Evolutionary conservation across 768 basidiomycete species (phyloP).

Genomic region (Russula sp.): DNA sequence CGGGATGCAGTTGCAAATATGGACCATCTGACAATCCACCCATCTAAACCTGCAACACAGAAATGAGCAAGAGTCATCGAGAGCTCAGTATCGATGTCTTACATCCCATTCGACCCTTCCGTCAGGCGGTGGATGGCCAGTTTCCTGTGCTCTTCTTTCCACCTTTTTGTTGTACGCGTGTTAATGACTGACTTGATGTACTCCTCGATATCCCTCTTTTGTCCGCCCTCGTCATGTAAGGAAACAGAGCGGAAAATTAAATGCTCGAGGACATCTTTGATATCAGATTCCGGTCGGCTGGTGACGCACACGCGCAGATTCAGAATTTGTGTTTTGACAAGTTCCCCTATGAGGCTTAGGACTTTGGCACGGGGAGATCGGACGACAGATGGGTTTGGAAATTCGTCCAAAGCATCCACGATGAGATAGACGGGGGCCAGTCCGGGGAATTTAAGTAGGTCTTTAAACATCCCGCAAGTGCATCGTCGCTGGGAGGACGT

Average conservation of each 20-base stretch:
- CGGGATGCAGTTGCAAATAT: neutral
- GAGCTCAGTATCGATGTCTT: neutral
- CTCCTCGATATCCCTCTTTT: neutral
- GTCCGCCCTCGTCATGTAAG: neutral
- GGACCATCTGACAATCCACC: neutral
- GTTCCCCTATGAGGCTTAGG: neutral
- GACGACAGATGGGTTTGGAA: neutral
- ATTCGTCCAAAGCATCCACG: neutral
- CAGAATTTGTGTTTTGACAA: neutral
- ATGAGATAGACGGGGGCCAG: neutral
- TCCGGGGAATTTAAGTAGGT: neutral
- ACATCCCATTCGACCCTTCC: neutral
- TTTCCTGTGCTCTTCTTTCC: neutral
- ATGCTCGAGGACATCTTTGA: neutral
- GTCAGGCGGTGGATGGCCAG: neutral
- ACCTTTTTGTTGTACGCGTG: neutral
- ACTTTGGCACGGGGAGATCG: neutral
- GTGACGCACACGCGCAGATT: neutral
- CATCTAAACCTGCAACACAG: neutral
- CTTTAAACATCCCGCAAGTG: neutral
- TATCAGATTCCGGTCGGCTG: neutral
- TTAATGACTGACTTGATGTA: neutral
- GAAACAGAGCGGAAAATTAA: neutral
- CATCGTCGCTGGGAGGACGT: neutral
- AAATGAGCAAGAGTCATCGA: neutral